These are phyloP conservation scores for Hericium erinaceus DNA, from an alignment of 768 basidiomycete species.

Conservation along the genomic window DNA sequence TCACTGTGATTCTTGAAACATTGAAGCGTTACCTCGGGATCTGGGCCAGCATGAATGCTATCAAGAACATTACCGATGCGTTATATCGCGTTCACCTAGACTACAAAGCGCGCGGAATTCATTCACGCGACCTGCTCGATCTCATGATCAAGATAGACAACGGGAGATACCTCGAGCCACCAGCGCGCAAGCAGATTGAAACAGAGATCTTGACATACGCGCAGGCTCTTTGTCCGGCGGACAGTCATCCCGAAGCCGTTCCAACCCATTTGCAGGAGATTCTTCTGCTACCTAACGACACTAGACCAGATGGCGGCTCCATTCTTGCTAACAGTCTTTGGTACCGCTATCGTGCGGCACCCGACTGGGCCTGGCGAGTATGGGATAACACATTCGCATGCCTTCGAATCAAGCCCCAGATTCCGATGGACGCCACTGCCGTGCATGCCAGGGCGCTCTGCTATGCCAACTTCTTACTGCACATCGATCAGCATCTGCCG, in stretches of 20 bases:
- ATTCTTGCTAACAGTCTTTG: slow-evolving; percentile 69
- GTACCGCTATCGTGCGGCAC: slow-evolving; percentile 70
- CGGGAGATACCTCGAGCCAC: slow-evolving; percentile 41
- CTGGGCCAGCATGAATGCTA: slow-evolving; percentile 70
- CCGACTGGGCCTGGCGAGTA: slow-evolving; percentile 72
- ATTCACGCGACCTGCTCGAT: slow-evolving; percentile 54
- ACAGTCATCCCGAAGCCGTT: slow-evolving; percentile 23
- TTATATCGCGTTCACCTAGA: slow-evolving; percentile 53
- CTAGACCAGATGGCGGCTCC: slow-evolving; percentile 51
- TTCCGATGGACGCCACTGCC: slow-evolving; percentile 37
- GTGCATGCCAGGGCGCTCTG: slow-evolving; percentile 48
- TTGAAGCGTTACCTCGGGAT: slow-evolving; percentile 63
- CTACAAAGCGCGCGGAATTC: slow-evolving; percentile 57
- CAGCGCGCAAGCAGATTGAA: slow-evolving; percentile 49
- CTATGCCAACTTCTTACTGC: slow-evolving; percentile 62
- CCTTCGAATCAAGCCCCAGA: slow-evolving; percentile 55
- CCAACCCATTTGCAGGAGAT: slow-evolving; percentile 50
- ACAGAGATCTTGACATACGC: slow-evolving; percentile 54
- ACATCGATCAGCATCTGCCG: slow-evolving; percentile 72
- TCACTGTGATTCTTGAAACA: slow-evolving; percentile 58
- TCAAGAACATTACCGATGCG: slow-evolving; percentile 43
- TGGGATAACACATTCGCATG: slow-evolving; percentile 79
- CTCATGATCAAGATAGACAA: slow-evolving; percentile 59
- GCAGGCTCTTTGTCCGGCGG: slow-evolving; percentile 37
- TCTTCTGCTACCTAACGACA: slow-evolving; percentile 50